These are phyloP conservation scores for Ustilago shanxiensis DNA, from an alignment of 1,284 basidiomycete species.

Conservation along the genomic window DNA sequence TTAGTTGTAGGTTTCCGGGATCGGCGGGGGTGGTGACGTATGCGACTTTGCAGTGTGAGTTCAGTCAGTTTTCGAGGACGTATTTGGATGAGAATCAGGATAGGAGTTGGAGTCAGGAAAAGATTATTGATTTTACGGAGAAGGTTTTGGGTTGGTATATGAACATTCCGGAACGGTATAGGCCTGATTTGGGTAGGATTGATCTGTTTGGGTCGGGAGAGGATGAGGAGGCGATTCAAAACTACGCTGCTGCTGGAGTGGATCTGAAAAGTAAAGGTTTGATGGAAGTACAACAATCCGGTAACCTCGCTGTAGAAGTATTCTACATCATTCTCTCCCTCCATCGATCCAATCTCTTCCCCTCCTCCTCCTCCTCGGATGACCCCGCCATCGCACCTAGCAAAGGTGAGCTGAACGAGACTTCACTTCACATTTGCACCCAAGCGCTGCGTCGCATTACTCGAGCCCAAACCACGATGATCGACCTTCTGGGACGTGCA, in stretches of 20 bases:
- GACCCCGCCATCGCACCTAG: not conserved
- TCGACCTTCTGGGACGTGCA: conserved; percentile 30
- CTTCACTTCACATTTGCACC: conserved; percentile 40
- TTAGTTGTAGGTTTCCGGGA: conserved; percentile 39
- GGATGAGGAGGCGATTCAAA: conserved; percentile 29
- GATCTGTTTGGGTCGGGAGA: conserved; percentile 25
- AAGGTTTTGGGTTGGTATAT: conserved; percentile 45
- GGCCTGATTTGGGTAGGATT: conserved; percentile 35
- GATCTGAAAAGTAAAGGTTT: conserved; percentile 47
- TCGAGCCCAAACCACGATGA: conserved; percentile 42
- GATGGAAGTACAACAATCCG: conserved; percentile 44
- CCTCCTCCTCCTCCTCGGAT: not conserved
- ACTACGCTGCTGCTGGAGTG: conserved; percentile 35
- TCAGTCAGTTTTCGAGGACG: conserved; percentile 29
- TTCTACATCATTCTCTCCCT: conserved; percentile 40
- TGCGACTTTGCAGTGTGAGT: conserved; percentile 44
- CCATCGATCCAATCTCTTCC: conserved; percentile 41
- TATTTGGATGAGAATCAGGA: conserved; percentile 49
- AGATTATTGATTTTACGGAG: conserved; percentile 37
- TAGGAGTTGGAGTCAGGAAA: conserved; percentile 36
- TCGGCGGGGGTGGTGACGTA: conserved; percentile 9
- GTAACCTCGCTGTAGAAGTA: conserved; percentile 42
- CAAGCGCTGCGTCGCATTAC: conserved; percentile 41
- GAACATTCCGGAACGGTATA: conserved; percentile 35
- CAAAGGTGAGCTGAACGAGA: conserved; percentile 22